Evolutionary conservation across 352 stramenopile species (phyloP).

Genomic region (Globisporangium spinosum): DNA sequence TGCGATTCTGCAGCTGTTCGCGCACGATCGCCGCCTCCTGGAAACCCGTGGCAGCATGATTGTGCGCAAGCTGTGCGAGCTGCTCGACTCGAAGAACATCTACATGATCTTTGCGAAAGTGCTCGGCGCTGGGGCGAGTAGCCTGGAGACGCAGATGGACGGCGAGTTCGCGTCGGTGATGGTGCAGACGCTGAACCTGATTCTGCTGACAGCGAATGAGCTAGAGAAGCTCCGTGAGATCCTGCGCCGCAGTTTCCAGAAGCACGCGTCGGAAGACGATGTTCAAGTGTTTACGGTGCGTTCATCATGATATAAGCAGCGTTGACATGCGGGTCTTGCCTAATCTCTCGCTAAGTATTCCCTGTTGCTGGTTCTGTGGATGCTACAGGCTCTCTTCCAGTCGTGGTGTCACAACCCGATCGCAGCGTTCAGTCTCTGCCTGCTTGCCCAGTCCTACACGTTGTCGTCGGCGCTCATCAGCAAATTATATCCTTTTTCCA

Average conservation of each 20-base stretch:
- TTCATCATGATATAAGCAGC: not conserved
- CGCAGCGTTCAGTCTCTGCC: conserved; percentile 96
- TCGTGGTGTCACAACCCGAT: conserved; percentile 98
- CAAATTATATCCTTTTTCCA: conserved; percentile 88
- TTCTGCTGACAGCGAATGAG: conserved; percentile 98
- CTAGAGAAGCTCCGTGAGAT: conserved; percentile 87
- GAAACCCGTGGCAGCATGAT: conserved; percentile 97
- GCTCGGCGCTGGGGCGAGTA: conserved; percentile 65
- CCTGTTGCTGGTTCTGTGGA: conserved; percentile 9
- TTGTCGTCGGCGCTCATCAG: conserved; percentile 94
- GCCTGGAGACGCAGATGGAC: conserved; percentile 52
- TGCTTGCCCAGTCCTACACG: conserved; percentile 97
- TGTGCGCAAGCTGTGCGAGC: conserved; percentile 96
- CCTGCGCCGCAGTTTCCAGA: conserved; percentile 74
- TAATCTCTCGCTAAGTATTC: not conserved
- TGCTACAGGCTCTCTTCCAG: conserved; percentile 61
- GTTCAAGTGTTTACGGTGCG: conserved; percentile 76
- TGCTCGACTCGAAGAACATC: conserved; percentile 97
- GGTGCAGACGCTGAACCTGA: conserved; percentile 99
- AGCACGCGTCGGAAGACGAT: conserved; percentile 63
- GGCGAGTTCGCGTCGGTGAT: conserved; percentile 97
- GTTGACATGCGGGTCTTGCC: not conserved
- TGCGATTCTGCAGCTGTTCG: conserved; percentile 94
- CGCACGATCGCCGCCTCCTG: conserved; percentile 72
- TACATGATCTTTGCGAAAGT: conserved; percentile 97